Evolutionary conservation across 2,329 filamentous ascomycete genomes (phyloP).

Genomic region (Penicillium aurantiogriseum): DNA sequence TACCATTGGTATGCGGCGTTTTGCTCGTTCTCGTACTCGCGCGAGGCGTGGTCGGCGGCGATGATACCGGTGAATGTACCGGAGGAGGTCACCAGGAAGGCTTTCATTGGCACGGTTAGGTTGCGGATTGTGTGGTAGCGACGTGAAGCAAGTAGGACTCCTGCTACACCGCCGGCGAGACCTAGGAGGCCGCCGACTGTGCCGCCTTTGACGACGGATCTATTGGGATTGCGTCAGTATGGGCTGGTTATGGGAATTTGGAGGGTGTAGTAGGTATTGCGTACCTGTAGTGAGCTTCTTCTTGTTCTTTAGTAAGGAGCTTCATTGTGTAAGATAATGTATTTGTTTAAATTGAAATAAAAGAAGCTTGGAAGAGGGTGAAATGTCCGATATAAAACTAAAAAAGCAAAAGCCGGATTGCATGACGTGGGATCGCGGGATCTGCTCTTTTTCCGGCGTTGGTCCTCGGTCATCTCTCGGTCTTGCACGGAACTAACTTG

Average conservation of each 20-base stretch:
- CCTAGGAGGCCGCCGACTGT: slow-evolving; percentile 69
- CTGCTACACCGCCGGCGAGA: slow-evolving; percentile 63
- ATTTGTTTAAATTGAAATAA: background rate
- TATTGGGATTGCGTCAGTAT: slow-evolving; percentile 30
- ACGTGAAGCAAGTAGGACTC: slow-evolving; percentile 64
- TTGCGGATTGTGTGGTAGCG: slow-evolving; percentile 75
- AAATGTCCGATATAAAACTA: slow-evolving; percentile 9
- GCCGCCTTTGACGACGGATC: slow-evolving; percentile 75
- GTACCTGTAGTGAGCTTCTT: slow-evolving; percentile 76
- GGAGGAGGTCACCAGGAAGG: slow-evolving; percentile 81
- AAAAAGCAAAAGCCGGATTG: slow-evolving; percentile 23
- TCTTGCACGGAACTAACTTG: slow-evolving; percentile 8
- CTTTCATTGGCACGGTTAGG: slow-evolving; percentile 84
- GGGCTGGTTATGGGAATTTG: slow-evolving; percentile 7
- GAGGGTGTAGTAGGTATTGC: slow-evolving; percentile 13
- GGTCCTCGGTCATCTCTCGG: slow-evolving; percentile 11
- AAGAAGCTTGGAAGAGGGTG: background rate
- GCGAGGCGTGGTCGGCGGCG: slow-evolving; percentile 72
- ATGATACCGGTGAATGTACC: slow-evolving; percentile 87
- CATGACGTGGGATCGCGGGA: slow-evolving; percentile 28
- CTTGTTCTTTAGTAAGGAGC: slow-evolving; percentile 91
- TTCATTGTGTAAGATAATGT: slow-evolving; percentile 66
- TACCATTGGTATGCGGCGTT: slow-evolving; percentile 68
- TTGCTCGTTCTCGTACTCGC: slow-evolving; percentile 66
- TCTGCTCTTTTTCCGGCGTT: slow-evolving; percentile 20